Evolutionary conservation across 345 rosid genomes (phyloP).

Genomic region (Capsella bursapastoris): DNA sequence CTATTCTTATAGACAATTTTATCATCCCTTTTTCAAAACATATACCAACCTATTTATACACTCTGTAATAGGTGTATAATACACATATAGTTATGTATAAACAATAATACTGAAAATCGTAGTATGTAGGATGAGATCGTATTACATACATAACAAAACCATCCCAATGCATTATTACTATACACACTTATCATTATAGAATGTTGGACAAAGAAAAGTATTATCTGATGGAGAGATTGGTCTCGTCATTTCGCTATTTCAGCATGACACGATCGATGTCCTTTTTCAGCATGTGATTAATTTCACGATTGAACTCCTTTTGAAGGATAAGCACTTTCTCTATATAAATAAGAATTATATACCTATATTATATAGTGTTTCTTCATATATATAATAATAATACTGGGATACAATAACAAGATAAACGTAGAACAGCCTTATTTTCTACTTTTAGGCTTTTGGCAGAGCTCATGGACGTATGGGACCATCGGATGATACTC

Average conservation of each 20-base stretch:
- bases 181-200: not conserved
- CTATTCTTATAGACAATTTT: too few species aligned
- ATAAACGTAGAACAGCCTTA: constrained; percentile 36
- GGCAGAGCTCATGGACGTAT: constrained; percentile 23
- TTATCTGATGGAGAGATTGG: constrained; percentile 33
- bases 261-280: constrained; percentile 30
- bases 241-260: constrained; percentile 38
- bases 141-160: too few species aligned
- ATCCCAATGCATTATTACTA: not conserved
- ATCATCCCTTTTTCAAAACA: too few species aligned
- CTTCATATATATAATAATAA: not conserved
- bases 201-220: constrained; percentile 18
- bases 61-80: too few species aligned
- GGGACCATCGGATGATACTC: not conserved
- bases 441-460: constrained; percentile 30
- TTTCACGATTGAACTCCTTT: constrained; percentile 34
- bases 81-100: too few species aligned
- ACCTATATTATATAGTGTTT: constrained; percentile 2
- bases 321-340: constrained; percentile 16
- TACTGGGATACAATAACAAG: constrained; percentile 11
- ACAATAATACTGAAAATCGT: too few species aligned
- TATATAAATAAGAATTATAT: not conserved
- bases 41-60: too few species aligned
- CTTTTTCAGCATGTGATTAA: constrained; percentile 40
- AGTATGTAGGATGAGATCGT: too few species aligned